Conservation (phyloP, 2,329 filamentous ascomycete species). For the Aspergillus alliaceus region DNA sequence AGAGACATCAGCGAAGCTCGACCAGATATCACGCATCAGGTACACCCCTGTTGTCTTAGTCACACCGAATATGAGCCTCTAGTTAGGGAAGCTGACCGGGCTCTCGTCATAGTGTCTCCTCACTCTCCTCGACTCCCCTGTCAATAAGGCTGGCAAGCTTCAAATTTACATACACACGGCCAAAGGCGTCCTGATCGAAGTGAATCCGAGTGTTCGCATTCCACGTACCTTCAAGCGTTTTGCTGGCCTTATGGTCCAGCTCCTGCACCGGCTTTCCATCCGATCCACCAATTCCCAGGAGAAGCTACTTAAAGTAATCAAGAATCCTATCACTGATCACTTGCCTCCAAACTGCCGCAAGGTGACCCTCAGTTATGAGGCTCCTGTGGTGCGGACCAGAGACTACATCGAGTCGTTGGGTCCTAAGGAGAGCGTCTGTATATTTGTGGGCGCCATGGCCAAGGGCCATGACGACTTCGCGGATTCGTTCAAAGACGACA, state of each 20-base stretch:
- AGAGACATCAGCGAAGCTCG: constrained; percentile 96
- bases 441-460: constrained; percentile 98
- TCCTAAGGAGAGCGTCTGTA: constrained; percentile 88
- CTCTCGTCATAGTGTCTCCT: constrained; percentile 74
- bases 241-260: constrained; percentile 96
- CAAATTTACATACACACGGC: constrained; percentile 99
- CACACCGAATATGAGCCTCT: background rate
- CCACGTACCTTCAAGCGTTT: constrained; percentile 99
- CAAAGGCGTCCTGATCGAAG: constrained; percentile 95
- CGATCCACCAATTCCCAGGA: constrained; percentile 95
- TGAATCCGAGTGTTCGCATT: constrained; percentile 96
- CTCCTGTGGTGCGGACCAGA: constrained; percentile 78
- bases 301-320: constrained; percentile 95
- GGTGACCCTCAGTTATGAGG: constrained; percentile 93
- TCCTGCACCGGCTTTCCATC: constrained; percentile 92
- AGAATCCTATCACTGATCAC: constrained; percentile 96
- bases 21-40: constrained; percentile 98
- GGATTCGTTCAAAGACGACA: constrained; percentile 90
- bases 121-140: constrained; percentile 92
- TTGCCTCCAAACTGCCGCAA: constrained; percentile 96
- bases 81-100: background rate
- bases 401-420: constrained; percentile 82
- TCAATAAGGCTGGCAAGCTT: constrained; percentile 96
- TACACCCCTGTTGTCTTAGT: constrained; percentile 47
- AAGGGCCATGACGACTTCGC: constrained; percentile 96